Base-by-base conservation (phyloP, 2,329 filamentous ascomycete species). In the Cladosporium austrohemisphaericum region DNA sequence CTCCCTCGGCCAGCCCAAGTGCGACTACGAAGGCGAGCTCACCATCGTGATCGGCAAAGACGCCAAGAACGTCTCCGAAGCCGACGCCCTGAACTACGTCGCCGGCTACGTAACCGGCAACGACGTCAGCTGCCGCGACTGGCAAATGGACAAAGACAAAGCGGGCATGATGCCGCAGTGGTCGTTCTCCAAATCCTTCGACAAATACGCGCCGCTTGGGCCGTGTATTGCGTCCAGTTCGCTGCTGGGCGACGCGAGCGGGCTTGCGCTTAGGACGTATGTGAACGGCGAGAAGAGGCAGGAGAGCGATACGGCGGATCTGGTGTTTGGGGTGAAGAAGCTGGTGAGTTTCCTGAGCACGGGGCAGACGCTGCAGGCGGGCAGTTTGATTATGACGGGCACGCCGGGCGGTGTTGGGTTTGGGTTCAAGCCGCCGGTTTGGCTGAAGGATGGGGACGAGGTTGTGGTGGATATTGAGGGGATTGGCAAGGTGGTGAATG, bases 21-120 rank as follows among this genome's bases (percentile, higher is more conserved):
- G 88, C 14, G 87, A 91, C 68, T 91, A 91, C 67, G 87, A 92
- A 69, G 88, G 85, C 64, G 87, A 92, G 69, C 76, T 92, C 5
- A 84, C 89, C 11, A 75, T 81, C 29, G 73, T 91, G 7, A 88
- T 91, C 54, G 84, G 85, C 19, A 84, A 83, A 66, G 71, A 77
- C 52, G 84, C 81, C 52, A 68, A 72, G 35, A 76, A 89, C 61
- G 81, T 91, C 10, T 66, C 80, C 1, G 83, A 86, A 67, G 72
- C 73, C 1, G 67, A 61, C 18, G 86, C 86, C 0, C 71, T 90
- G n/a, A 71, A 83, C 45, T 83, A 87, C 60, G 84, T 91, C 2
- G 72, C 89, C 2, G 87, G 87, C 4, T 91, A 90, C 63, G 76
- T 82, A 2, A 78, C 87, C 26, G 85, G 86, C 47, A 87, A 92